These are phyloP conservation scores for Henningerozyma blattae DNA, from an alignment of 805 yeast species.

Conservation along the genomic window DNA sequence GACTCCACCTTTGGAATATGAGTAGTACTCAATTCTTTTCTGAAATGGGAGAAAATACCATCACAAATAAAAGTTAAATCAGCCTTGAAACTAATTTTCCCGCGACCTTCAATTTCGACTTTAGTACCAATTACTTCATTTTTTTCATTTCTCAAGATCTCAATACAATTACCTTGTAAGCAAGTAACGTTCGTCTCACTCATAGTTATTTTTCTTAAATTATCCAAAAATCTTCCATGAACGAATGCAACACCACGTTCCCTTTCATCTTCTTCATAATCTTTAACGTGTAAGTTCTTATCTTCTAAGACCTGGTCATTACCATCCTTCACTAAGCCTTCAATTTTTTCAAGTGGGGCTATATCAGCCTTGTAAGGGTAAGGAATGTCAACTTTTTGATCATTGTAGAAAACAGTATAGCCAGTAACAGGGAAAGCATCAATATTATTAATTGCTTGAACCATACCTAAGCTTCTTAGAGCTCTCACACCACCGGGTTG, in stretches of 20 bases:
- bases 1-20: constrained; percentile 62
- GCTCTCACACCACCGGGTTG: constrained; percentile 93
- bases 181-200: constrained; percentile 63
- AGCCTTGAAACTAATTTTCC: constrained; percentile 36
- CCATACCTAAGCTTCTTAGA: constrained; percentile 71
- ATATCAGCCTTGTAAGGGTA: constrained; percentile 56
- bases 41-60: constrained; percentile 88
- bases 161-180: constrained; percentile 74
- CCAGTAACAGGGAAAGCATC: constrained; percentile 73
- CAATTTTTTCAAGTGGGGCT: constrained; percentile 36
- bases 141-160: constrained; percentile 41
- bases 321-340: constrained; percentile 43
- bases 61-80: constrained; percentile 73
- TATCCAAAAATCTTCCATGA: constrained; percentile 78
- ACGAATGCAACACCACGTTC: constrained; percentile 78
- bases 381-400: constrained; percentile 45
- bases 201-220: constrained; percentile 57
- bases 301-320: constrained; percentile 46
- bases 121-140: constrained; percentile 63
- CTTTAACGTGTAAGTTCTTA: constrained; percentile 32
- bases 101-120: constrained; percentile 38
- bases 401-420: constrained; percentile 62
- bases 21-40: constrained; percentile 52
- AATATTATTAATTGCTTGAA: constrained; percentile 32
- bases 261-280: constrained; percentile 47